Percentiles rank a stretch among this genome's conserved stretches.
These are phyloP conservation scores for Leersia perrieri DNA, from an alignment of 176 grass and related monocot genomes.

Conservation along the genomic window DNA sequence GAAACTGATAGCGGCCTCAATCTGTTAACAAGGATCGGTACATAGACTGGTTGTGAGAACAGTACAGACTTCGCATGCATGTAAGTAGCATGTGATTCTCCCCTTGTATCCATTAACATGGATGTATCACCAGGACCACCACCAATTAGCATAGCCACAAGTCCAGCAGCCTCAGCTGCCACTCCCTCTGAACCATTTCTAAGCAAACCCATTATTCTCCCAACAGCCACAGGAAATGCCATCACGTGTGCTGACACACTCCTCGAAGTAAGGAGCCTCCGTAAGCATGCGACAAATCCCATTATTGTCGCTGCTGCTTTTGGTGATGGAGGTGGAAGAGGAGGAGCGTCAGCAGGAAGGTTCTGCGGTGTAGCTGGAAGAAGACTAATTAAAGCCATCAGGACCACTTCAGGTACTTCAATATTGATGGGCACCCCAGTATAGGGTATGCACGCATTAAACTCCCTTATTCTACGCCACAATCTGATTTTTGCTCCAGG, in stretches of 20 bases:
- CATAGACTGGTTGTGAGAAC: constrained; percentile 69
- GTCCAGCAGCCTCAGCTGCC: constrained; percentile 86
- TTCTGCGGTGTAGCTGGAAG: constrained; percentile 71
- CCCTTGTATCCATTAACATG: constrained; percentile 78
- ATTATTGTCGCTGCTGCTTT: constrained; percentile 98
- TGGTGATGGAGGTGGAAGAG: constrained; percentile 82
- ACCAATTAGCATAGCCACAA: constrained; percentile 98
- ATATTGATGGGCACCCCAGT: constrained; percentile 78
- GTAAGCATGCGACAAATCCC: constrained; percentile 92
- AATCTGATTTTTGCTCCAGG: constrained; percentile 91
- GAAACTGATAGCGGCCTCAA: constrained; percentile 86
- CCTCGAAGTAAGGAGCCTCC: constrained; percentile 84
- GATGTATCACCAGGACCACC: constrained; percentile 83
- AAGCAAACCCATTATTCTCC: constrained; percentile 92
- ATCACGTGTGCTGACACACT: constrained; percentile 89
- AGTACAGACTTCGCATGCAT: constrained; percentile 99
- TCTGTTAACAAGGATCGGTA: constrained; percentile 82
- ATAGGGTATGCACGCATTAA: constrained; percentile 93
- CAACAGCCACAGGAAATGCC: constrained; percentile 89
- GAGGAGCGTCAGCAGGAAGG: constrained; percentile 75
- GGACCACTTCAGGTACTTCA: constrained; percentile 94
- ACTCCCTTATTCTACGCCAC: constrained; percentile 98
- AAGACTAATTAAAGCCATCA: constrained; percentile 98
- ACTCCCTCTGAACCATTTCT: constrained; percentile 99
- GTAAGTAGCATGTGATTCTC: constrained; percentile 90